These are phyloP conservation scores for Penicillium sp. DNA, from an alignment of 2,329 filamentous ascomycete species.

Conservation along the genomic window DNA sequence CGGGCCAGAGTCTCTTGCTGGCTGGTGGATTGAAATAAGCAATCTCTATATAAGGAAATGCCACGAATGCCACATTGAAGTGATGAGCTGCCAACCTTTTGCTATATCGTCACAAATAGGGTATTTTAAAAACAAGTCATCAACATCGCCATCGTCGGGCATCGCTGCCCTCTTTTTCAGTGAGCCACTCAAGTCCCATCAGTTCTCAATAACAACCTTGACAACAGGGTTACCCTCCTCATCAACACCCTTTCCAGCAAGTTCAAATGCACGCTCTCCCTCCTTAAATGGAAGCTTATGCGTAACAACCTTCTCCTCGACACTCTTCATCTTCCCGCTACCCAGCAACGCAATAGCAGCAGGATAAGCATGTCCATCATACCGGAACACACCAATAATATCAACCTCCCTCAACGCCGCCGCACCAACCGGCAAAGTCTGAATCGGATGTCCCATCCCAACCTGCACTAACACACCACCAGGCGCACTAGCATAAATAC, in stretches of 20 bases:
- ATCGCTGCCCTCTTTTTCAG: constrained; percentile 6
- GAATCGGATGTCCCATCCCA: constrained; percentile 55
- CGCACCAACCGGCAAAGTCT: constrained; percentile 52
- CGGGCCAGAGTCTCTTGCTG: constrained; percentile 54
- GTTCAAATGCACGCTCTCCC: constrained; percentile 50
- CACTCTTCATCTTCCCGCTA: constrained; percentile 48
- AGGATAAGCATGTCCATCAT: constrained; percentile 52
- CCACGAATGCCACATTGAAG: background rate
- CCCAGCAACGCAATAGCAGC: constrained; percentile 53
- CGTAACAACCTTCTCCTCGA: constrained; percentile 53
- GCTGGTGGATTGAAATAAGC: constrained; percentile 51
- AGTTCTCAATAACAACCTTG: constrained; percentile 49
- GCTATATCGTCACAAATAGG: constrained; percentile 12
- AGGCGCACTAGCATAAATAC: constrained; percentile 45
- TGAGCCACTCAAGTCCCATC: constrained; percentile 11
- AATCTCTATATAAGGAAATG: background rate
- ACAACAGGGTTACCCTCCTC: constrained; percentile 51
- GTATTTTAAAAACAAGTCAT: constrained; percentile 21
- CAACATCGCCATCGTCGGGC: constrained; percentile 11
- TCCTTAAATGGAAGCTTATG: constrained; percentile 49
- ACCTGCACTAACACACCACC: constrained; percentile 54
- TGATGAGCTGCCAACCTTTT: background rate
- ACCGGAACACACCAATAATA: constrained; percentile 56
- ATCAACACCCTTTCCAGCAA: constrained; percentile 51
- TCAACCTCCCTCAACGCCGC: constrained; percentile 56